Evolutionary conservation across 148 eudicot species (phyloP), one percentile per base, ranked within the genome.

Genomic region (Arctostaphylos glauca): DNA sequence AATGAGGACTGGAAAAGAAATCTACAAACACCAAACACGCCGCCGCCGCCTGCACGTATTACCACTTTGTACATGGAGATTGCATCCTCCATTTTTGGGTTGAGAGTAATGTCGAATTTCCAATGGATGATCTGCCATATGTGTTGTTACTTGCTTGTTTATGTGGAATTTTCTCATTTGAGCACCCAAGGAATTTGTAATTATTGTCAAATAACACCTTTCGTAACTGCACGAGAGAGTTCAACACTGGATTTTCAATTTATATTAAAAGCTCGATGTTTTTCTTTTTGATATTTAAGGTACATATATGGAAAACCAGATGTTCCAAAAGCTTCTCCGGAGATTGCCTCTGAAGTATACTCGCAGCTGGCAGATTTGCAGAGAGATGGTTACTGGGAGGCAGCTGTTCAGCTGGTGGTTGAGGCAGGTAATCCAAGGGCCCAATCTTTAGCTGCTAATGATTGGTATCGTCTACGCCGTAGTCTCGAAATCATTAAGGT

Each of bases 271-370:
- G 16, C 15, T 25, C 3, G 44, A 66, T 66, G 23, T 66, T 66
- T 0, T 64, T 15, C 31, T 64, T 66, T 25, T 23, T 31, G 38
- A 9, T 31, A 31, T 25, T 66, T 25, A 66, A 96, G 99, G 99
- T 96, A 91, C 86, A 87, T 94, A 58, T 96, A 96, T 83, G 99
- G 99, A 83, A 96, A 94, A 83, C 99, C 99, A 81, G 93, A 92
- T 93, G 98, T 94, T 50, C 99, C 99, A 78, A 89, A 82, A 90
- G 93, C 99, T 55, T 92, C 97, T 81, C 87, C n/a, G n/a, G 92
- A 93, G 80, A 84, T 93, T 80, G 50, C 90, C 19, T 86, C 92
- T 81, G 90, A 92, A 86, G 99, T 92, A 74, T 71, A 84, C 77
- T 84, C 90, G n/a, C 94, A 94, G 86, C 95, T 96, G 84, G 93